phyloP scores from a whole-genome alignment of 257 asterid species.

The Salvia rosmarinus region DNA sequence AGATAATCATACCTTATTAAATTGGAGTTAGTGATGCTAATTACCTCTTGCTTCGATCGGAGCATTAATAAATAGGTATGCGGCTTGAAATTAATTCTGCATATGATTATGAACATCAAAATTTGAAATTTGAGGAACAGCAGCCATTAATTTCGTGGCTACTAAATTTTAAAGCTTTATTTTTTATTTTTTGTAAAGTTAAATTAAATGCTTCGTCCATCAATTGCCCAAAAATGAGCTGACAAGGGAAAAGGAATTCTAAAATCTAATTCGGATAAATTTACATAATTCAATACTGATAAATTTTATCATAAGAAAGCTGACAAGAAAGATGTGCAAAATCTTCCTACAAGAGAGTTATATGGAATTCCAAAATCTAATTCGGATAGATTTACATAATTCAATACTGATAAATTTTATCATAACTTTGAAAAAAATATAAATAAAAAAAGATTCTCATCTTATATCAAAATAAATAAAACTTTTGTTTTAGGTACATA shows the following conservation, averaged over 20 bases:
- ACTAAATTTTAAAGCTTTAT: constrained; percentile 4
- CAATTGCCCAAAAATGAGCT: not conserved
- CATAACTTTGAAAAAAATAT: too few species aligned
- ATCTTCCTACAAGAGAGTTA: not conserved
- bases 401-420: not conserved
- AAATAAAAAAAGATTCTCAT: too few species aligned
- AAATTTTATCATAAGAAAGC: too few species aligned
- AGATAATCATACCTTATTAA: not conserved
- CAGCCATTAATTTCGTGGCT: constrained; percentile 20
- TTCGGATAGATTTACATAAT: too few species aligned
- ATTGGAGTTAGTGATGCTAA: constrained; percentile 4
- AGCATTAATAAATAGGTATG: constrained; percentile 18
- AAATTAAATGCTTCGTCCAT: not conserved
- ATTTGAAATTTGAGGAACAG: constrained; percentile 27
- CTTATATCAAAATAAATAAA: too few species aligned
- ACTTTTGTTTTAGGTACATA: too few species aligned
- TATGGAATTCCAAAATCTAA: not conserved
- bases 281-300: too few species aligned
- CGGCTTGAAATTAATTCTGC: not conserved
- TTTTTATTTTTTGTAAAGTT: not conserved
- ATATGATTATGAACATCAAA: constrained; percentile 12
- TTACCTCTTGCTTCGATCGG: constrained; percentile 28
- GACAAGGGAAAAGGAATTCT: not conserved
- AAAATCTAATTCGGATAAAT: too few species aligned
- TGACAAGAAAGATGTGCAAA: not conserved